Percentiles rank a stretch among this genome's conserved stretches.
Conservation (phyloP, 139 green algal genomes). For the Astrephomene gubernaculifera region DNA sequence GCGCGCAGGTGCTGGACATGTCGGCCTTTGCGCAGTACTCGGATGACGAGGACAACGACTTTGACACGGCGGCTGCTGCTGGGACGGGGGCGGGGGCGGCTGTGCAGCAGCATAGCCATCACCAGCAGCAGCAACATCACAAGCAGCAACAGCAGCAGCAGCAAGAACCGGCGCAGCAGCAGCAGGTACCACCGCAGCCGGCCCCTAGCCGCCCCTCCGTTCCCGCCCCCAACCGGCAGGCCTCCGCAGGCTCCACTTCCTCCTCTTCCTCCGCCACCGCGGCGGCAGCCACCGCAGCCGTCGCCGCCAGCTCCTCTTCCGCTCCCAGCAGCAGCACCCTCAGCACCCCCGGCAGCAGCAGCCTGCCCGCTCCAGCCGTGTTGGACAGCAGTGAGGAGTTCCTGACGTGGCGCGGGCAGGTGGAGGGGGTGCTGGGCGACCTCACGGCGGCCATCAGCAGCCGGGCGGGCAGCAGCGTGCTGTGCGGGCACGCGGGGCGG, state of each 20-base stretch:
- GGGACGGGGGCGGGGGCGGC: neutral
- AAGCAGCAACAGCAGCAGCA: neutral
- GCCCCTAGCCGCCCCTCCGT: no score
- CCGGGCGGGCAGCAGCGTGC: neutral
- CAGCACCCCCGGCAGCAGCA: no score
- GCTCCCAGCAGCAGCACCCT: no score
- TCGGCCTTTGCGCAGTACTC: slow-evolving; percentile 36
- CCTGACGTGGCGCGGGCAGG: slow-evolving; percentile 2
- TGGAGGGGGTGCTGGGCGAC: slow-evolving; percentile 30
- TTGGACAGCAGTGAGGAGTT: slow-evolving; percentile 20
- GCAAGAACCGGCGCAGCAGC: neutral
- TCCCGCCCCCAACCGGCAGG: no score
- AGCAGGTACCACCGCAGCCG: neutral
- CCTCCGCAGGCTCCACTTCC: no score
- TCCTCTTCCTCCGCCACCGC: no score
- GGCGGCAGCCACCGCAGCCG: neutral
- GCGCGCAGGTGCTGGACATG: slow-evolving; percentile 52
- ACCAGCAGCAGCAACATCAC: neutral
- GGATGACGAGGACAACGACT: slow-evolving; percentile 48
- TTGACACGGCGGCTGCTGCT: neutral
- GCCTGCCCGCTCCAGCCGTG: no score
- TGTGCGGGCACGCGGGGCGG: neutral
- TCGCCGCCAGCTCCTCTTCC: no score
- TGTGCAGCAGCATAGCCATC: neutral
- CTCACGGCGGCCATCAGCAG: neutral